phyloP scores from a whole-genome alignment of 129 eudicot species.

The Helichrysum umbraculigerum region DNA sequence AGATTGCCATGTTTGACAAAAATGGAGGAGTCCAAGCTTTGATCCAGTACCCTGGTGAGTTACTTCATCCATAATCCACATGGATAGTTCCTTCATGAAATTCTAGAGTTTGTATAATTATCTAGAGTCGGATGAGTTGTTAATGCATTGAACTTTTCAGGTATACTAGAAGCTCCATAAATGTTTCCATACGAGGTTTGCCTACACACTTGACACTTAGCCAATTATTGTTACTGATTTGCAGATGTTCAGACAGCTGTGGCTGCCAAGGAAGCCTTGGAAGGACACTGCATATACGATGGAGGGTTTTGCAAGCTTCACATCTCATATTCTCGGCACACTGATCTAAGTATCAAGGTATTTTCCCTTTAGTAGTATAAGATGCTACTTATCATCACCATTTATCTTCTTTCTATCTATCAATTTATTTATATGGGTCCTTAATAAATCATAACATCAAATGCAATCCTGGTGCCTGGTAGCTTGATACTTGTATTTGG shows the following conservation, averaged over 20 bases:
- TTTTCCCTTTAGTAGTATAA: no score
- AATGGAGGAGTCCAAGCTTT: slow-evolving; percentile 96
- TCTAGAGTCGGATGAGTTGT: not conserved
- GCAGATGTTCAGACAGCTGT: slow-evolving; percentile 92
- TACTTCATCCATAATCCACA: not conserved
- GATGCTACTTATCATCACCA: not conserved
- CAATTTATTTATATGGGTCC: no score
- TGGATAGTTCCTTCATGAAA: not conserved
- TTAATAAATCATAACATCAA: no score
- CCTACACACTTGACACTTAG: not conserved
- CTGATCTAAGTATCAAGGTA: slow-evolving; percentile 95
- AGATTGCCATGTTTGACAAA: slow-evolving; percentile 98
- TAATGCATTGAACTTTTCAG: not conserved
- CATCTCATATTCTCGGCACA: slow-evolving; percentile 90
- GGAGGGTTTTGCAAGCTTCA: slow-evolving; percentile 99
- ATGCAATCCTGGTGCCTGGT: no score
- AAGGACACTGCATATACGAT: slow-evolving; percentile 96
- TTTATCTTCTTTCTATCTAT: not conserved
- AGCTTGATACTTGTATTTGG: no score
- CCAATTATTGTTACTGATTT: slow-evolving; percentile 6
- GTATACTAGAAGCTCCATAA: not conserved
- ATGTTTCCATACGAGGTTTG: not conserved
- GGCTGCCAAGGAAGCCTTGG: slow-evolving; percentile 86
- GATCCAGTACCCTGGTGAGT: slow-evolving; percentile 90
- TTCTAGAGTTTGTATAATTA: not conserved